Base-by-base conservation (phyloP, 306 rosid species). In the Astragalus glycyphyllos region DNA sequence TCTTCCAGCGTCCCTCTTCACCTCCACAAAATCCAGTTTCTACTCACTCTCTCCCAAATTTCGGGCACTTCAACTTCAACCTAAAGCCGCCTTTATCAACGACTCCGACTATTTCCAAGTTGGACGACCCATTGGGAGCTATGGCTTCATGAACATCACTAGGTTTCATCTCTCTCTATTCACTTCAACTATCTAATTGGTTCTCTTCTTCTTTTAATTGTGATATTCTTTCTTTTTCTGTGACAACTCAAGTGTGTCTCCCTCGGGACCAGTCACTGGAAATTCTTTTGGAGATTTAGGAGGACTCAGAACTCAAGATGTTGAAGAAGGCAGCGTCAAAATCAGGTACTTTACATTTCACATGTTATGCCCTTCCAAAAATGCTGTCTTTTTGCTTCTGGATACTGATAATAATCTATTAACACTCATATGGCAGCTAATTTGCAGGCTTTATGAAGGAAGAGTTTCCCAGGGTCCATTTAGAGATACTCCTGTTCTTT, bases 391-490 rank as follows among this genome's bases (percentile, higher is more conserved):
- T 48, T 23, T 48, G 26, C 29, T 80, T 58, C 42, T 77, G 57
- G 51, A 50, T 78, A 72, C 83, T 87, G 77, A 86, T 88, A 79
- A 61, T 84, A 31, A 57, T 57, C 41, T 73, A 84, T 55, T 89
- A 79, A 75, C 62, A 75, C 82, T 80, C 64, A 62, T 61, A 70
- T 75, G 88, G 77, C 91, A 82, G 93, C 82, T 79, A 71, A 58
- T 20, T 87, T 85, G 80, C 84, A 93, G 98, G 86, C 96, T 93
- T 77, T 93, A 90, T 62, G 94, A 90, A 76, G 98, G 98, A 40
- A 93, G 97, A 73, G 89, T 93, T 55, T 85, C 97, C 49, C 85
- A 82, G 76, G 97, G 98, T 72, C 84, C 89, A n/a, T 80, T 77
- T 67, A 77, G 57, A 60, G 94, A 96, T 23, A 84, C 89, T 32